Evolutionary conservation across 2,329 filamentous ascomycete species (phyloP), one percentile per base, ranked within the genome.

Genomic region (Aspergillus sp.): DNA sequence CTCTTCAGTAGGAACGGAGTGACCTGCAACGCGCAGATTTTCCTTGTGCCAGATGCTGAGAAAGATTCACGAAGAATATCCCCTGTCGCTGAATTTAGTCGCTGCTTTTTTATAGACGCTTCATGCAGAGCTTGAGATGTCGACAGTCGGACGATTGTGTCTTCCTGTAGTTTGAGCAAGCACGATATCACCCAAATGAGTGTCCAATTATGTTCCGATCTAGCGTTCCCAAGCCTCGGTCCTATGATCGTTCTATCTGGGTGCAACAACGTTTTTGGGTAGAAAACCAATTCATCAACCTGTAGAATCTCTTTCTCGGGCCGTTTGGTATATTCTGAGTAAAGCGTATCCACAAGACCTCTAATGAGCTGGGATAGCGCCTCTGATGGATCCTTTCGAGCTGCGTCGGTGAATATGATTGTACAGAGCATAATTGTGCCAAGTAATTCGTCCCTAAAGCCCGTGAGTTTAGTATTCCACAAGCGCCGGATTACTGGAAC

Each of bases 391-490:
- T 55, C 50, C 61, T 65, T 54, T 44, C 53, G 53, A 47, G 53
- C 36, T 50, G 61, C 61, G 44, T 77, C 71, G 28, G 76, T 63
- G 30, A 86, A 60, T 48, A 78, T 70, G 53, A 86, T 75, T 41
- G 86, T 70, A 52, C 84, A 80, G 6, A 83, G 69, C 51, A 86
- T 81, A 29, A 95, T 70, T 1, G 81, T 80, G 54, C 82, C 82
- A 32, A 94, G 73, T 63, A 95, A 85, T 63, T 89, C 88, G 53
- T 91, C 86, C 55, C 84, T 82, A 43, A 93, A 55, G 9, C 78
- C 76, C 28, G 77, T 67, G 41, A 79, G 78, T 55, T 85, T 86
- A n/a, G 79, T 77, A 52, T 82, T 75, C 90, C 91, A 98, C 69
- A 88, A 81, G 43, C 80, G 77, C 46, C 78, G 80, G 53, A 95